Evolutionary conservation across 768 basidiomycete genomes (phyloP), one percentile per base, ranked within the genome.

Genomic region (Epithele typhae): DNA sequence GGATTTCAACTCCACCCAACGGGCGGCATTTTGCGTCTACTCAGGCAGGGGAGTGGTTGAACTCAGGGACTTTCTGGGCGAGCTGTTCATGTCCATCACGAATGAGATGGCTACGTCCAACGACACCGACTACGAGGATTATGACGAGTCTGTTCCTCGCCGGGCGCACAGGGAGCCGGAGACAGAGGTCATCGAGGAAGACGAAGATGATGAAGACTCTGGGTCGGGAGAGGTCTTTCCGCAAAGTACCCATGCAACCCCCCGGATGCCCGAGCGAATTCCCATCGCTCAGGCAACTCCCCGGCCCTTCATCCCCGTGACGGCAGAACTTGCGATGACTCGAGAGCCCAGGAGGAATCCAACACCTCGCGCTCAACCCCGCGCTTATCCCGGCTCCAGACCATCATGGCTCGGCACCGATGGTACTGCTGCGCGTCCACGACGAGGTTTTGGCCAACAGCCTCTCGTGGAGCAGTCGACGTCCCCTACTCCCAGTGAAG

Each of bases 1-100:
- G 92, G 92, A 95, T 46, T 98, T 95, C 65, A 97, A 89, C 60
- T 74, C 83, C 30, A 85, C 83, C 38, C 96, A 99, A 63, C 82
- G 91, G 40, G 73, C 79, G 17, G 81, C 91, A 4, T 99, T 98
- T 63, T 98, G 96, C 66, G 96, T 99, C 14, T 99, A 90, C 70
- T 97, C 95, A 10, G 91, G 92, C 18, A 83, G 84, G 54, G 94
- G 95, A 6, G 89, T 99, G 2, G 69, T 77, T 10, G 83, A 92
- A 39, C 75, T 99, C 17, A 78, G 95, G 25, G 70, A 79, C 15
- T 93, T 82, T 64, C 70, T 99, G 38, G 84, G 78, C 5, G 84
- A 85, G 48, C 64, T 87, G 12, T 88, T 84, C 61, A 82, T 83
- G 55, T 79, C 79, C 51, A 83, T 89, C 57, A 84, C 79, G 2